These are phyloP conservation scores for Triangularia setosa DNA, from an alignment of 2,329 filamentous ascomycete species.

Conservation along the genomic window DNA sequence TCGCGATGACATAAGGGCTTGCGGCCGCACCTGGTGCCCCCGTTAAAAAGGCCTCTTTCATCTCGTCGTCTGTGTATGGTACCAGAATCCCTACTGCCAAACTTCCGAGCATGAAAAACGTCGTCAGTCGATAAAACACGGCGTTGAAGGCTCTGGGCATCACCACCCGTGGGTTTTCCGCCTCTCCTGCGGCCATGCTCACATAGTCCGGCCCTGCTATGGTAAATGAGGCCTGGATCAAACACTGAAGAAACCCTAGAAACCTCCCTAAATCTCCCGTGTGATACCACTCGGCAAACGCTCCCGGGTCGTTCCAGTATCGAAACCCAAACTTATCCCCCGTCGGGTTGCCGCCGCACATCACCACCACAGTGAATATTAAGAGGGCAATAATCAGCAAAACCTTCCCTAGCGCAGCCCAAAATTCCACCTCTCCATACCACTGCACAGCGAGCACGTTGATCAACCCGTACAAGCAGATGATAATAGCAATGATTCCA, in stretches of 20 bases:
- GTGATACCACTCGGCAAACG: constrained; percentile 64
- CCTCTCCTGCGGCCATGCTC: constrained; percentile 52
- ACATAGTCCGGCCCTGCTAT: constrained; percentile 65
- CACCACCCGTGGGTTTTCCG: constrained; percentile 59
- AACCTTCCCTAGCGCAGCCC: constrained; percentile 67
- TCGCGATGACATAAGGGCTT: constrained; percentile 45
- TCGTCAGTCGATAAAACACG: constrained; percentile 67
- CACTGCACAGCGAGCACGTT: constrained; percentile 71
- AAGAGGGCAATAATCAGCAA: constrained; percentile 68
- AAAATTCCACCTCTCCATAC: constrained; percentile 77
- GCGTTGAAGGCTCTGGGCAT: constrained; percentile 69
- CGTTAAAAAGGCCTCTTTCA: constrained; percentile 49
- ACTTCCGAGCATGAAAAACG: constrained; percentile 67
- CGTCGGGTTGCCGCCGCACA: constrained; percentile 76
- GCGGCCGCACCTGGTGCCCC: constrained; percentile 47
- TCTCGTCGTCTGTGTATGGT: constrained; percentile 52
- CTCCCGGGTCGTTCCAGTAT: constrained; percentile 63
- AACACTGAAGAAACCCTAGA: constrained; percentile 70
- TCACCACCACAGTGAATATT: constrained; percentile 74
- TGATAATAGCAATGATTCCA: constrained; percentile 55
- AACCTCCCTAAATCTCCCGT: constrained; percentile 65
- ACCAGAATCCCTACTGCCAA: constrained; percentile 59
- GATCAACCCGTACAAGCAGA: constrained; percentile 46
- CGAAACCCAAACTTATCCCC: constrained; percentile 70
- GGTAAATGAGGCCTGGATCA: constrained; percentile 67